A percentile compares a stretch with the other conserved stretches of the same genome.
Evolutionary conservation across 148 eudicot genomes (phyloP).

Genomic region (Heliosperma pusillum): DNA sequence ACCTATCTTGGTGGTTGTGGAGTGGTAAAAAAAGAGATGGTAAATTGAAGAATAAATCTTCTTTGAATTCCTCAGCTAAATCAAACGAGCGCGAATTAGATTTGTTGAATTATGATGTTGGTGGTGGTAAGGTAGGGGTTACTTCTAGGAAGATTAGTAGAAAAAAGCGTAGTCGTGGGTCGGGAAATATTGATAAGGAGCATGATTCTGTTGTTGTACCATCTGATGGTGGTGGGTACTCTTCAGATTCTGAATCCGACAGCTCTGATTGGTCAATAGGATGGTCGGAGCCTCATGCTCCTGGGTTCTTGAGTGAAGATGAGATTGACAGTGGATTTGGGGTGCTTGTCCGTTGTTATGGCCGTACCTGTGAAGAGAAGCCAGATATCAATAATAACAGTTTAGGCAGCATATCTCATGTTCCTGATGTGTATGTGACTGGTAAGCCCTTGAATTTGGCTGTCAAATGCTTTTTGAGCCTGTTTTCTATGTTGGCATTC

Average conservation of each 20-base stretch:
- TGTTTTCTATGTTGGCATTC: not conserved
- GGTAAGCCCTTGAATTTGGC: conserved; percentile 11
- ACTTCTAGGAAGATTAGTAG: conserved; percentile 42
- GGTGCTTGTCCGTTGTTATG: conserved; percentile 87
- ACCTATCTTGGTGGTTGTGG: conserved; percentile 33
- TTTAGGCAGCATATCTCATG: not conserved
- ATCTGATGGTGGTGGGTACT: conserved; percentile 66
- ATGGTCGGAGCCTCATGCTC: conserved; percentile 86
- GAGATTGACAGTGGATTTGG: conserved; percentile 81
- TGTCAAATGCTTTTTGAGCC: not conserved
- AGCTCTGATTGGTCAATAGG: conserved; percentile 96
- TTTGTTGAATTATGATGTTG: conserved; percentile 34
- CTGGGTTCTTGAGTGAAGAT: conserved; percentile 82
- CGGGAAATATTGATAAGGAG: conserved; percentile 60
- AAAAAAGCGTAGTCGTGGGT: conserved; percentile 56
- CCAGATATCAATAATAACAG: conserved; percentile 7
- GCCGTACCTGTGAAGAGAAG: conserved; percentile 33
- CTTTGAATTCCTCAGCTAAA: conserved; percentile 43
- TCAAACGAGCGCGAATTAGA: conserved; percentile 47
- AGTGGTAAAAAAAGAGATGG: conserved; percentile 42
- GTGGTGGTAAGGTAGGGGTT: conserved; percentile 33
- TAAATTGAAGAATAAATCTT: conserved; percentile 45
- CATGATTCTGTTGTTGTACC: conserved; percentile 77
- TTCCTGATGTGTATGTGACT: conserved; percentile 16
- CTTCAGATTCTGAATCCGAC: conserved; percentile 80